A percentile compares a stretch with the other conserved stretches of the same genome.
Conservation (phyloP, 257 asterid species). For the Penstemon barbatus region DNA sequence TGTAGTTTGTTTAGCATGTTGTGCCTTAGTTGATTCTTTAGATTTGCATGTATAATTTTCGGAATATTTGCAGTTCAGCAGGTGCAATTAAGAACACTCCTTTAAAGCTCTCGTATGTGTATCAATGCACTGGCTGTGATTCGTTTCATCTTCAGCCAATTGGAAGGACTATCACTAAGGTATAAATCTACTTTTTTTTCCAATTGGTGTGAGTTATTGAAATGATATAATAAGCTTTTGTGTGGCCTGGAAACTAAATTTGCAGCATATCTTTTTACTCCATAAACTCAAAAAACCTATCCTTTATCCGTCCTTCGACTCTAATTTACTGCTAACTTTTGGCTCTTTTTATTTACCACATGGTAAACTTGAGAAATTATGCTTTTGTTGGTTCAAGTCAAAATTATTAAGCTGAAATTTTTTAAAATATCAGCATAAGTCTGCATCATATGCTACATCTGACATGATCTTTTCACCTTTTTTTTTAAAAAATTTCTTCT, state of each 20-base stretch:
- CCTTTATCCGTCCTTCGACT: too few relatives aligned
- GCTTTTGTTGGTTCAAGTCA: too few relatives aligned
- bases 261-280: background rate
- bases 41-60: slow-evolving; percentile 26
- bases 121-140: slow-evolving; percentile 94
- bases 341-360: too few relatives aligned
- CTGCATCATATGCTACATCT: too few relatives aligned
- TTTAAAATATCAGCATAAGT: too few relatives aligned
- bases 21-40: background rate
- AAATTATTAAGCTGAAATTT: too few relatives aligned
- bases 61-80: slow-evolving; percentile 72
- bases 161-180: slow-evolving; percentile 88
- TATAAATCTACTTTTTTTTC: slow-evolving; percentile 18
- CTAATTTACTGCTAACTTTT: too few relatives aligned
- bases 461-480: too few relatives aligned
- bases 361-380: too few relatives aligned
- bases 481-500: background rate
- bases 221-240: background rate
- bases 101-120: slow-evolving; percentile 85
- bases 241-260: slow-evolving; percentile 6
- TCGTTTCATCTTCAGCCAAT: slow-evolving; percentile 95
- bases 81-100: slow-evolving; percentile 95
- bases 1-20: background rate
- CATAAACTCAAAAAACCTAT: too few relatives aligned
- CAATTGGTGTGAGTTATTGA: background rate